Percentiles rank a stretch among this genome's conserved stretches.
Conservation (phyloP, 179 eudicot genomes). For the Actinidia chinensis region DNA sequence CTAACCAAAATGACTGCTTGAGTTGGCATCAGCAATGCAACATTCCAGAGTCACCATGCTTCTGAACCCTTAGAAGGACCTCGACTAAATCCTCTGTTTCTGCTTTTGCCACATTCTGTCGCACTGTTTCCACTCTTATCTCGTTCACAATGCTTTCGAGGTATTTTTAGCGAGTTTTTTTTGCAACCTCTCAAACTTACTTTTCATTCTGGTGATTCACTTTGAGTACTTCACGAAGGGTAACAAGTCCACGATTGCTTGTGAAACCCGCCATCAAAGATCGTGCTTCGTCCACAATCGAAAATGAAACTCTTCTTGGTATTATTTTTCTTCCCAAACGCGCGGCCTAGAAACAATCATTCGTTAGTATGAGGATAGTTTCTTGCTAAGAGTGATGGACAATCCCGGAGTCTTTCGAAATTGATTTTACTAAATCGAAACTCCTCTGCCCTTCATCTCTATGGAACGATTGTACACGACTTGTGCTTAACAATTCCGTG, state of each 20-base stretch:
- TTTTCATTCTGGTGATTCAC: not conserved
- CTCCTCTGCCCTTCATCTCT: constrained; percentile 19
- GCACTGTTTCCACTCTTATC: not conserved
- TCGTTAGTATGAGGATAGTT: constrained; percentile 1
- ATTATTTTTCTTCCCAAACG: not conserved
- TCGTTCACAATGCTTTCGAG: constrained; percentile 1
- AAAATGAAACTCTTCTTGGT: not conserved
- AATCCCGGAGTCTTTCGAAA: not conserved
- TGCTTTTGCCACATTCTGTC: not conserved
- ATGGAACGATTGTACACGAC: not conserved
- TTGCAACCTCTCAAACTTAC: not conserved
- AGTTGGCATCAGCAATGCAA: constrained; percentile 9
- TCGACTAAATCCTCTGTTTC: constrained; percentile 17
- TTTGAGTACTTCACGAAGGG: constrained; percentile 4
- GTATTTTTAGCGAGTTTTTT: not conserved
- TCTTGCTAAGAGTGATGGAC: not conserved
- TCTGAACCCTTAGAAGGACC: not conserved
- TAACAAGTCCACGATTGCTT: constrained; percentile 13
- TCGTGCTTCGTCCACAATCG: not conserved
- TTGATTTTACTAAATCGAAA: not conserved
- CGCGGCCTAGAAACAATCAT: not conserved
- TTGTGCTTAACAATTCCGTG: constrained; percentile 14
- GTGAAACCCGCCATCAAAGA: not conserved
- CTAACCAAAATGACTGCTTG: constrained; percentile 18
- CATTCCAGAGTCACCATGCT: no score